Evolutionary conservation across 2,329 filamentous ascomycete genomes (phyloP), one percentile per base, ranked within the genome.

Genomic region (Pseudogymnoascus sp.): DNA sequence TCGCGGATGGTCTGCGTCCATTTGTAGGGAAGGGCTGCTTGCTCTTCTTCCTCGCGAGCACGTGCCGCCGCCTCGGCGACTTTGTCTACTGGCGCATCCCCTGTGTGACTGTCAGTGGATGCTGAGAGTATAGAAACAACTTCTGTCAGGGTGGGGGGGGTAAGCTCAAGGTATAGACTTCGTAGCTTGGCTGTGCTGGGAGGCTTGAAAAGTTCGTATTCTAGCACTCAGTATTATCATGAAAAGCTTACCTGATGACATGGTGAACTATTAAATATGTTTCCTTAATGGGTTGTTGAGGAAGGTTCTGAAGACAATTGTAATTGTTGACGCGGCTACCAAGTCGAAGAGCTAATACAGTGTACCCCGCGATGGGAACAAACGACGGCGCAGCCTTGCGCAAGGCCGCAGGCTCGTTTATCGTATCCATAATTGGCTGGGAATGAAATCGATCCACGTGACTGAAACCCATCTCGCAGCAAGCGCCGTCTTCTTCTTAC

Each of bases 1-100:
- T 97, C 94, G 68, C 81, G 82, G 73, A 99, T 96, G 22, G 89
- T 92, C 77, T 99, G 94, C 9, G 83, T 89, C 94, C 94, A 99
- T 78, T 95, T 94, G 85, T 99, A 99, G 0, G 94, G 94, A 41
- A 99, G 86, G 22, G 87, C 84, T 41, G 86, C 88, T 79, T 99
- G 94, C 77, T 99, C 94, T 69, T 87, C 88, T 61, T 83, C 80
- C 77, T 99, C 91, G 73, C 87, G 86, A 64, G 85, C 87, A 66
- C 78, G 79, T 62, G 82, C 80, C 18, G 82, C 82, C 9, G 80
- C 84, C 66, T 81, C 83, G 62, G 80, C 76, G 20, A 77, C 80
- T 61, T 73, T 77, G 69, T 86, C 83, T 81, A 64, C 67, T 25
- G 68, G 67, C 33, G 47, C 25, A 53, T 53, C 47, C 9, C n/a